phyloP scores from a whole-genome alignment of 768 basidiomycete genomes.

The Inosperma sp. region DNA sequence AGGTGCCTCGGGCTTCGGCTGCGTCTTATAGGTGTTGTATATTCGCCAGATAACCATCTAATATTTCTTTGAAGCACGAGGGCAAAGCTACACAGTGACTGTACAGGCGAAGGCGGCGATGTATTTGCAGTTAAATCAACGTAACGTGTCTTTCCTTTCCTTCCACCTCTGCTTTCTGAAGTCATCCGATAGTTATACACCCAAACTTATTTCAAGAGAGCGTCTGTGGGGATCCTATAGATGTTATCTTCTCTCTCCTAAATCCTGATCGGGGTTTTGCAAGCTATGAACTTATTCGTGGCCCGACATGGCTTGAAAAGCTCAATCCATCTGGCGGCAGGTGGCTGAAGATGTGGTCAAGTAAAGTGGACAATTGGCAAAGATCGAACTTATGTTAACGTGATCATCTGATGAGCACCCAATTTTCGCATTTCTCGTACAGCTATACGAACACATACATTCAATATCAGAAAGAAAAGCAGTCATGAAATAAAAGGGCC shows the following conservation, averaged over 20 bases:
- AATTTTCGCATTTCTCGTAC: too few relatives aligned
- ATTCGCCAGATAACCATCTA: background rate
- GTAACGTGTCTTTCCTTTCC: conserved; percentile 40
- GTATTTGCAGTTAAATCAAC: conserved; percentile 75
- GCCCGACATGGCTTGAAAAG: conserved; percentile 72
- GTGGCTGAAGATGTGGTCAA: too few relatives aligned
- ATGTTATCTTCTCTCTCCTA: conserved; percentile 81
- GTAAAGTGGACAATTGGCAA: too few relatives aligned
- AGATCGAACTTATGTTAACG: too few relatives aligned
- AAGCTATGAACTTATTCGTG: conserved; percentile 88
- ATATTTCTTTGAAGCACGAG: conserved; percentile 62
- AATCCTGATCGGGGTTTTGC: conserved; percentile 89
- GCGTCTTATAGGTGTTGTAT: background rate
- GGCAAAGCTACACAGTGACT: conserved; percentile 97
- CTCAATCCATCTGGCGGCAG: conserved; percentile 93
- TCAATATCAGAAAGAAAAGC: too few relatives aligned
- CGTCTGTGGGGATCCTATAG: conserved; percentile 83
- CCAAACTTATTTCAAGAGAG: conserved; percentile 68
- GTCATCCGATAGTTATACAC: conserved; percentile 54
- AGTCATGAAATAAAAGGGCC: too few relatives aligned
- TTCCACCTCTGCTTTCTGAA: conserved; percentile 9
- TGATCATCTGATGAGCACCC: too few relatives aligned
- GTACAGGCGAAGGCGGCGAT: conserved; percentile 87
- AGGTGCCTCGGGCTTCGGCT: conserved; percentile 63
- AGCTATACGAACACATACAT: too few relatives aligned